Evolutionary conservation across 2,329 filamentous ascomycete genomes (phyloP), one percentile per base, ranked within the genome.

Genomic region (Atkinsonella texensis): DNA sequence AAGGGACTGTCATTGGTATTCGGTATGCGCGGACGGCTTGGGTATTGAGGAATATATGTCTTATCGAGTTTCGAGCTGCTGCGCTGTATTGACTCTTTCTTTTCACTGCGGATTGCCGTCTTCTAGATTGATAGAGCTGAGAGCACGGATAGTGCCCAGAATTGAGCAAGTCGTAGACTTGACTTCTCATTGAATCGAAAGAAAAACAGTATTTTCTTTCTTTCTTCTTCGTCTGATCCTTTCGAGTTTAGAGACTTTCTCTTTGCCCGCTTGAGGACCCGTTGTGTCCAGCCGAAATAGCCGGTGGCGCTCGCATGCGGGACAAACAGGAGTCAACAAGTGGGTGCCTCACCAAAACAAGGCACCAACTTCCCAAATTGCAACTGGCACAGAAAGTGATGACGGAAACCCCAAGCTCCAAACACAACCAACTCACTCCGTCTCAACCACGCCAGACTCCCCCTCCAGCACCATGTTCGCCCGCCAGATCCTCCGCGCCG

Each of bases 401-500:
- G 20, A 50, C 52, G 47, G 41, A 60, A 65, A 63, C 61, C 61
- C 60, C 60, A 56, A 61, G 62, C 62, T 63, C 56, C 49, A 23
- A 23, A 60, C 58, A 56, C 57, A 58, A 58, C 57, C 57, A 58
- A 58, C 56, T 39, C 58, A 52, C 50, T 38, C 40, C 59, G 58
- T 60, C 61, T 57, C 59, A 63, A 57, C 59, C 55, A 57, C 56
- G 28, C 53, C 33, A 35, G n/a, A 10, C 50, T 57, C 49, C 32
- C 11, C 44, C 53, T 51, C 50, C 49, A n/a, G 20, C 63, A 60
- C 59, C 67, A 81, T 81, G 78, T 70, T 81, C 67, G 79, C 77
- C 67, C 76, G 78, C 75, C 76, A 79, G 70, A 69, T 77, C 63
- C 63, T 75, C 69, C 76, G 76, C 68, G 70, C 76, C 64, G 70